Evolutionary conservation across 371 early-diverging fungal genomes (phyloP).

Genomic region (Rhizopus delemar): DNA sequence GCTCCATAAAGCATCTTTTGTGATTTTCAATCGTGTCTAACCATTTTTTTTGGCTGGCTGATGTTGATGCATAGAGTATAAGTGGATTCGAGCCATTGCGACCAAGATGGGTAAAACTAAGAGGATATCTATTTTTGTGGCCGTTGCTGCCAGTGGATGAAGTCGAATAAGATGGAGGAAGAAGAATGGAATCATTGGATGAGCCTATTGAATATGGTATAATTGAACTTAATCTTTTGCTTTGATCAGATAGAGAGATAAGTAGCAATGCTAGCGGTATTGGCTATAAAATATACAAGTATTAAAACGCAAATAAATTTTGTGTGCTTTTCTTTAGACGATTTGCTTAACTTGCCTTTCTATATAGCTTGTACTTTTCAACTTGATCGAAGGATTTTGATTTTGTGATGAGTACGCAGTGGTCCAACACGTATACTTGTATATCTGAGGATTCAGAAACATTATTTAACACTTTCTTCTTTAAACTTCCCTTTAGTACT

Average conservation of each 20-base stretch:
- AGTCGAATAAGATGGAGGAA: not conserved
- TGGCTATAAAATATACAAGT: conserved; percentile 34
- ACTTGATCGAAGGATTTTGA: conserved; percentile 26
- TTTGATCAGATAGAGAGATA: conserved; percentile 56
- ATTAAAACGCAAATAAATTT: not conserved
- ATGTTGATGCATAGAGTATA: conserved; percentile 71
- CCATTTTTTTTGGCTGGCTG: conserved; percentile 80
- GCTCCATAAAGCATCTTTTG: conserved; percentile 43
- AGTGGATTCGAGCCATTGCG: conserved; percentile 60
- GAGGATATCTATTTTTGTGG: conserved; percentile 49
- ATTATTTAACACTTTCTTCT: conserved; percentile 55
- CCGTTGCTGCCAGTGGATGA: not conserved
- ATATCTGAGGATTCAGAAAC: conserved; percentile 59
- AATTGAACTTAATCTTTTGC: conserved; percentile 22
- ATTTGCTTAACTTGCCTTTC: conserved; percentile 11
- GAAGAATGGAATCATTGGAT: conserved; percentile 2
- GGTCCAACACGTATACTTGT: conserved; percentile 77
- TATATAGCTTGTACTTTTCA: conserved; percentile 22
- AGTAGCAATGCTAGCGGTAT: conserved; percentile 69
- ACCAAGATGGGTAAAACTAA: conserved; percentile 78
- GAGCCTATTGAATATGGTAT: conserved; percentile 12
- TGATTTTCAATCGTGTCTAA: conserved; percentile 77
- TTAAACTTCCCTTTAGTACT: conserved; percentile 76
- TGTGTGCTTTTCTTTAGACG: not conserved
- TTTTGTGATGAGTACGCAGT: conserved; percentile 73